phyloP scores from a whole-genome alignment of 345 rosid genomes.

The Eucalyptus curtisii region DNA sequence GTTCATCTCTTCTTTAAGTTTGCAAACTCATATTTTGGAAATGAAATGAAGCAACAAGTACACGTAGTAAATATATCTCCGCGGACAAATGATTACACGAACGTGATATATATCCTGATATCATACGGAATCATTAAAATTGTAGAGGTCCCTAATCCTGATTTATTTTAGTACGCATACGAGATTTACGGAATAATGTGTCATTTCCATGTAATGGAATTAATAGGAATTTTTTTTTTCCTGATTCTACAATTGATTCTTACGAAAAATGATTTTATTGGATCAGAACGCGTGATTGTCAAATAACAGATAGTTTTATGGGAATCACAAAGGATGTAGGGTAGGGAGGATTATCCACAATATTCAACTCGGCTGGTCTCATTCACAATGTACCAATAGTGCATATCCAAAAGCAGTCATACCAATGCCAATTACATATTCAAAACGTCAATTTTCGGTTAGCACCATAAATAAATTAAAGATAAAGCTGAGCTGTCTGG shows the following conservation, averaged over 20 bases:
- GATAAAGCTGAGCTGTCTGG: neutral
- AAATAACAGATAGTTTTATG: neutral
- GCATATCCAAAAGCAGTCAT: neutral
- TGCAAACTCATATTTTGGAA: no score
- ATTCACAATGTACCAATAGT: neutral
- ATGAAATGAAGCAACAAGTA: no score
- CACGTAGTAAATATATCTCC: no score
- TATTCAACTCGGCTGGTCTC: neutral
- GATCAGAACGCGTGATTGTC: accelerated
- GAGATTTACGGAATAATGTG: no score
- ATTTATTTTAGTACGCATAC: no score
- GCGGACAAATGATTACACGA: no score
- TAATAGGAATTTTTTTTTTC: neutral
- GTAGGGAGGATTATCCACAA: neutral
- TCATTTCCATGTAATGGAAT: neutral
- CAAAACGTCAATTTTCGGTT: neutral
- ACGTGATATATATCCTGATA: no score
- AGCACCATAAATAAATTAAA: neutral
- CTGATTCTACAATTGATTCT: neutral
- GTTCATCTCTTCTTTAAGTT: no score
- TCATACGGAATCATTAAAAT: no score
- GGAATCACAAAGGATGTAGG: neutral
- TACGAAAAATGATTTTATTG: neutral
- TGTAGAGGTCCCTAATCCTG: no score
- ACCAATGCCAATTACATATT: neutral